Base-by-base conservation (phyloP, 768 basidiomycete species). In the Podaxis sp. region DNA sequence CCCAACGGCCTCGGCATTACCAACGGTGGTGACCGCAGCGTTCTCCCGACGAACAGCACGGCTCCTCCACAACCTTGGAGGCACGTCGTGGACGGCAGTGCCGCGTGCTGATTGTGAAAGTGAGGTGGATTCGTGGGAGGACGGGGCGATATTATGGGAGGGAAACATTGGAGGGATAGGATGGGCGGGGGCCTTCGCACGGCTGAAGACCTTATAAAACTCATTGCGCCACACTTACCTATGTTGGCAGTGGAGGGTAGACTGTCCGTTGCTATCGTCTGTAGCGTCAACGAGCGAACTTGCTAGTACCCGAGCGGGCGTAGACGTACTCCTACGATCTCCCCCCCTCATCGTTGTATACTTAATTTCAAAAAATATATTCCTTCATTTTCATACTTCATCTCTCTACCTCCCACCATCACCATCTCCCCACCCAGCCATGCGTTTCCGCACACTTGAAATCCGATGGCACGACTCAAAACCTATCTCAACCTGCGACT, bases 401-500 rank as follows among this genome's bases (percentile, higher is more conserved):
- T 47, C 37, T 36, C 60, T 55, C 22, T 46, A 17, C 41, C 60
- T 47, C 41, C 19, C 41, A 61, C 60, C 53, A 55, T 24, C 60
- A 47, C 41, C 60, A 52, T 58, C 57, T 58, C 29, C 50, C 50
- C n/a, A 6, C 22, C 59, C 36, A 19, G 25, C 50, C 70, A 95
- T 95, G 93, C 88, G 92, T 64, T 92, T 91, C 73, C 85, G 91
- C 63, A 94, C 93, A 3, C 85, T 96, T 50, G 94, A 96, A 79
- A 97, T 97, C 71, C 85, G 95, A 66, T 97, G 94, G 94, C 94
- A 97, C 81, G 94, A 95, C 79, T 87, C 84, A 74, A 93, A 93
- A 71, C 94, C 94, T 50, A 96, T 99, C 75, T 96, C 94, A 49
- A 93, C 94, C 15, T 94, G 93, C 74, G 97, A 99, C 80, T 97